Percentiles rank a stretch among this genome's conserved stretches.
These are phyloP conservation scores for Collybia sordida DNA, from an alignment of 768 basidiomycete genomes.

Conservation along the genomic window DNA sequence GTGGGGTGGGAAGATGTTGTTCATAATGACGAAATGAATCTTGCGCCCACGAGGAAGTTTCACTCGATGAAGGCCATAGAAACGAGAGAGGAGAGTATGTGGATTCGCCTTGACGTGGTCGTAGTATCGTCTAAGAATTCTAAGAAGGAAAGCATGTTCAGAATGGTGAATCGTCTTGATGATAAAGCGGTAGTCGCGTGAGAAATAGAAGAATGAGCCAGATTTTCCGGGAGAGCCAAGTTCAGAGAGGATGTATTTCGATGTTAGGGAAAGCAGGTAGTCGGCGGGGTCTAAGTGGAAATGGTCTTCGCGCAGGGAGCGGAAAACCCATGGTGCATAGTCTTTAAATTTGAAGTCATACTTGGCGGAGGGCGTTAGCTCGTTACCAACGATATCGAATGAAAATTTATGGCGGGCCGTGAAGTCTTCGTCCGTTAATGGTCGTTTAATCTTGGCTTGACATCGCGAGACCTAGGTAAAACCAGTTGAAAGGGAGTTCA, in stretches of 20 bases:
- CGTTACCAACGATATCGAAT: slow-evolving; percentile 97
- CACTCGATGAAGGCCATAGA: slow-evolving; percentile 97
- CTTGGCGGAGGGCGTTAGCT: slow-evolving; percentile 94
- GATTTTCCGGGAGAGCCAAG: slow-evolving; percentile 98
- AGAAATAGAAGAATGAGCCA: slow-evolving; percentile 99
- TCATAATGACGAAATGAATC: slow-evolving; percentile 99
- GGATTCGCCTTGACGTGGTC: slow-evolving; percentile 87
- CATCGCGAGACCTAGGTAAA: slow-evolving; percentile 80
- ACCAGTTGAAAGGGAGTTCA: slow-evolving; percentile 3
- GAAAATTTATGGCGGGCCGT: slow-evolving; percentile 89
- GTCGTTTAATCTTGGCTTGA: slow-evolving; percentile 91
- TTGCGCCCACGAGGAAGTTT: slow-evolving; percentile 92
- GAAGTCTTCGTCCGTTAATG: slow-evolving; percentile 85
- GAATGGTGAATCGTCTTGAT: slow-evolving; percentile 97
- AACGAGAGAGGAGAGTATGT: slow-evolving; percentile 89
- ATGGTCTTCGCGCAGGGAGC: slow-evolving; percentile 89
- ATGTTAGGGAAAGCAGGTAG: slow-evolving; percentile 93
- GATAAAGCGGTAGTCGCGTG: slow-evolving; percentile 97
- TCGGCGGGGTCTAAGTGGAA: slow-evolving; percentile 97
- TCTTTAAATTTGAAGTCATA: slow-evolving; percentile 99
- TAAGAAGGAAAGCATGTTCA: slow-evolving; percentile 91
- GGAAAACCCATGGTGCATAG: slow-evolving; percentile 98
- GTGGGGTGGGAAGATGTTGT: slow-evolving; percentile 97
- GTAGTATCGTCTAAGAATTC: slow-evolving; percentile 82
- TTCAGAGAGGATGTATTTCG: slow-evolving; percentile 97